Percentiles rank a stretch among this genome's conserved stretches.
phyloP scores from a whole-genome alignment of 1,284 basidiomycete species.

The Meripilus lineatus region DNA sequence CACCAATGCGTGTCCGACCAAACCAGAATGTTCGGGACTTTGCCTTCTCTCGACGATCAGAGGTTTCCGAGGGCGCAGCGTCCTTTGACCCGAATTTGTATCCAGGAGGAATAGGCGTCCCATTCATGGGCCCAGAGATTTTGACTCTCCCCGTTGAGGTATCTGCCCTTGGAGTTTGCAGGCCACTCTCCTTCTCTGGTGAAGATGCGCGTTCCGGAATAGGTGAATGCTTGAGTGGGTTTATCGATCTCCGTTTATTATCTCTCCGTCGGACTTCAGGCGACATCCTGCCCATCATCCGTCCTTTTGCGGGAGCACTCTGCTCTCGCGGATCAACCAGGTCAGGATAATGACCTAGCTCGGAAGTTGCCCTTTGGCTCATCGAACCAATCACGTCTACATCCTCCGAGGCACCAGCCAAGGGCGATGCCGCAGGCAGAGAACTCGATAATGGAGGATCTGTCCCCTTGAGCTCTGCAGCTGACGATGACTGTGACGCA shows the following conservation, averaged over 20 bases:
- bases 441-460: constrained; percentile 58
- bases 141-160: constrained; percentile 62
- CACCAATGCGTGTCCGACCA: constrained; percentile 55
- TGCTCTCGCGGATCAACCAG: constrained; percentile 35
- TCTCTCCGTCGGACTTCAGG: constrained; percentile 50
- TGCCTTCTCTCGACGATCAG: constrained; percentile 80
- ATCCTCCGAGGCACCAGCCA: constrained; percentile 31
- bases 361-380: constrained; percentile 65
- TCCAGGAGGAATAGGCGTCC: constrained; percentile 80
- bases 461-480: constrained; percentile 36
- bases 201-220: constrained; percentile 53
- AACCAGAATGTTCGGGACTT: constrained; percentile 92
- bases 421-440: constrained; percentile 42
- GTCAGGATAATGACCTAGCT: constrained; percentile 74
- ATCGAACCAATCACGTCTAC: constrained; percentile 32
- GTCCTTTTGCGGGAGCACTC: constrained; percentile 1
- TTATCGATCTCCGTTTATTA: constrained; percentile 47
- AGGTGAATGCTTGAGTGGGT: constrained; percentile 43
- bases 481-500: constrained; percentile 40
- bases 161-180: constrained; percentile 30
- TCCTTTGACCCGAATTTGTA: constrained; percentile 84
- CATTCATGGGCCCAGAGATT: constrained; percentile 88
- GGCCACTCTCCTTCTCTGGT: constrained; percentile 46
- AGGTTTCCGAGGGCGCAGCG: constrained; percentile 38
- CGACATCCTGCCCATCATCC: constrained; percentile 37